Percentiles rank a stretch among this genome's conserved stretches.
Evolutionary conservation across 2,329 filamentous ascomycete species (phyloP).

Genomic region (Diaporthe australafricana): DNA sequence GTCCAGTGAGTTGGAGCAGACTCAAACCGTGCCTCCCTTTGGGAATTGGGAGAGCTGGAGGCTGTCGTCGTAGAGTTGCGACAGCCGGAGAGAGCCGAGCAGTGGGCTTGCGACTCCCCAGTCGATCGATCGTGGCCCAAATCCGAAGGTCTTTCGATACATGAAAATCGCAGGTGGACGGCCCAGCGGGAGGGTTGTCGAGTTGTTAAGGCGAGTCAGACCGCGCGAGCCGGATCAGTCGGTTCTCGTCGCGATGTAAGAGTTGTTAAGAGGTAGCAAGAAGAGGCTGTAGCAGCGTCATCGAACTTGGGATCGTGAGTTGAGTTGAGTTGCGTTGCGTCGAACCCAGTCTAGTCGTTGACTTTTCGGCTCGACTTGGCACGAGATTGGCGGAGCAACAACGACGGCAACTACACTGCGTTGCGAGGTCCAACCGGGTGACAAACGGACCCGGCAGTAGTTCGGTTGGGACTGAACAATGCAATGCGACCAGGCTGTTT

Average conservation of each 20-base stretch:
- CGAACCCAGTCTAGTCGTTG: background rate
- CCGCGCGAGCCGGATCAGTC: background rate
- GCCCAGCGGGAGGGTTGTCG: background rate
- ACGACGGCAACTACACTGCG: background rate
- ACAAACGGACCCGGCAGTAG: background rate
- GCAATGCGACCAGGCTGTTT: conserved; percentile 13
- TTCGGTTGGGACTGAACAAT: background rate
- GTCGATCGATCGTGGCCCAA: conserved; percentile 42
- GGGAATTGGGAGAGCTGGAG: background rate
- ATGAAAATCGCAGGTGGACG: conserved; percentile 38
- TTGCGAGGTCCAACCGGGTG: background rate
- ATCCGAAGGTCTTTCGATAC: conserved; percentile 38
- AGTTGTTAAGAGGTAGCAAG: conserved; percentile 3
- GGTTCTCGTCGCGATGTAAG: conserved; percentile 6
- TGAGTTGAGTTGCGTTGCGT: background rate
- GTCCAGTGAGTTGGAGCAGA: background rate
- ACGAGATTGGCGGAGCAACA: conserved; percentile 14
- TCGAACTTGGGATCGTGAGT: conserved; percentile 7
- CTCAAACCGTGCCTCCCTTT: conserved; percentile 2
- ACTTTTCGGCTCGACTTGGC: conserved; percentile 1
- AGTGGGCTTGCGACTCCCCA: conserved; percentile 40
- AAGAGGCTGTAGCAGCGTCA: conserved; percentile 22
- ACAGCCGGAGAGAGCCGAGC: conserved; percentile 14
- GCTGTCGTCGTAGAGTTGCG: conserved; percentile 1
- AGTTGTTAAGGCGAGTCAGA: background rate